Evolutionary conservation across 2,329 filamentous ascomycete genomes (phyloP).

Genomic region (Fusarium irregulare): DNA sequence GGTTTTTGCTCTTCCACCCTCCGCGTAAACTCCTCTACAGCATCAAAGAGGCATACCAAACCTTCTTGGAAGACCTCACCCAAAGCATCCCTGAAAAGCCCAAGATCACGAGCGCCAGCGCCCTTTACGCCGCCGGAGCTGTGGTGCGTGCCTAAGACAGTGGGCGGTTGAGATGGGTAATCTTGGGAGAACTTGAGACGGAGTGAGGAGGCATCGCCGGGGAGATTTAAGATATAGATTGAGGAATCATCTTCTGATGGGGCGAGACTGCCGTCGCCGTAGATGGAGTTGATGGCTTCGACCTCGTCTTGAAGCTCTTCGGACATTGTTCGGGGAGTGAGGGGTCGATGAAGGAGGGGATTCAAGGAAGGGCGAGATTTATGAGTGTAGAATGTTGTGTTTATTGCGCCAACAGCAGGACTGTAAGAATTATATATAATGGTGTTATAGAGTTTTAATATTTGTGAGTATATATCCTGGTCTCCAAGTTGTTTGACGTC

Average conservation of each 20-base stretch:
- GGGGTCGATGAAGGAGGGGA: conserved; percentile 2
- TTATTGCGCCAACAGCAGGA: neutral
- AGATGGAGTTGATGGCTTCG: conserved; percentile 87
- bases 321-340: conserved; percentile 56
- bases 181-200: conserved; percentile 74
- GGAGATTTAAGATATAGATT: conserved; percentile 74
- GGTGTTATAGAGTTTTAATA: neutral
- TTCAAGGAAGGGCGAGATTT: neutral
- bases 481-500: conserved; percentile 13
- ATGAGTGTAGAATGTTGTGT: neutral
- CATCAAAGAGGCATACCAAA: conserved; percentile 87
- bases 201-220: conserved; percentile 68
- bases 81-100: conserved; percentile 74
- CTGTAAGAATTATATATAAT: neutral
- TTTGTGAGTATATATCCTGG: conserved; percentile 8
- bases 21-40: conserved; percentile 79
- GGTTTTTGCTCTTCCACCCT: conserved; percentile 51
- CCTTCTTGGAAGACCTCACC: conserved; percentile 76
- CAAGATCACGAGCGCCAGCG: conserved; percentile 77
- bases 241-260: conserved; percentile 50
- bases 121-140: conserved; percentile 79
- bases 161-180: conserved; percentile 81
- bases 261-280: conserved; percentile 73
- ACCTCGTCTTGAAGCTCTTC: conserved; percentile 77
- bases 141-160: conserved; percentile 82